These are phyloP conservation scores for Typha latifolia DNA, from an alignment of 176 grass and related monocot species.

Conservation along the genomic window DNA sequence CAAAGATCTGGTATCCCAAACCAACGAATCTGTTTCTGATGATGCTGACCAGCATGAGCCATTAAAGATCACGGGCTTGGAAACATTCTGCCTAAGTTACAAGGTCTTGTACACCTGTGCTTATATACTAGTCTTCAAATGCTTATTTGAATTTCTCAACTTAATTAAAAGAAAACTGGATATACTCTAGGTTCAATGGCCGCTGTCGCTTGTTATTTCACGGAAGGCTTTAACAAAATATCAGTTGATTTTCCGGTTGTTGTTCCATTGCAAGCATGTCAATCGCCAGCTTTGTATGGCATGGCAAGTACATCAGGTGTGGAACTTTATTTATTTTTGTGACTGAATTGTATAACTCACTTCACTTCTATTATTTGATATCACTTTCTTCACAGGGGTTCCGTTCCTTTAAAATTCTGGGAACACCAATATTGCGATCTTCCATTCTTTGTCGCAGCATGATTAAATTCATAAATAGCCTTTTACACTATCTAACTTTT, in stretches of 20 bases:
- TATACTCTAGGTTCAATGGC: slow-evolving; percentile 85
- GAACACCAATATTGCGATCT: slow-evolving; percentile 68
- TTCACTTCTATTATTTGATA: neutral
- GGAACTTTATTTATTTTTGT: slow-evolving; percentile 8
- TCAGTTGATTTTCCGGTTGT: slow-evolving; percentile 83
- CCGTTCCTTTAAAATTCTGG: slow-evolving; percentile 60
- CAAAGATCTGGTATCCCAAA: slow-evolving; percentile 61
- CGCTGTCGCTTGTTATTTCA: slow-evolving; percentile 92
- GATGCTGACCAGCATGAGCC: slow-evolving; percentile 42
- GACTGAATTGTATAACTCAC: neutral
- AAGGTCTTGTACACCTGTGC: slow-evolving; percentile 45
- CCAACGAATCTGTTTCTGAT: slow-evolving; percentile 38
- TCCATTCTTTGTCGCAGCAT: slow-evolving; percentile 94
- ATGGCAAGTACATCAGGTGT: slow-evolving; percentile 96
- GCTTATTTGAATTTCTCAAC: slow-evolving; percentile 7
- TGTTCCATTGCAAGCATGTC: slow-evolving; percentile 98
- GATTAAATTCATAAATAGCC: slow-evolving; percentile 97
- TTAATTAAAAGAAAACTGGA: slow-evolving; percentile 5
- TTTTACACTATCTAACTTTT: slow-evolving; percentile 97
- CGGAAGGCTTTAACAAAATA: slow-evolving; percentile 95
- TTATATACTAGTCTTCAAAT: slow-evolving; percentile 5
- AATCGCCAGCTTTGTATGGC: slow-evolving; percentile 73
- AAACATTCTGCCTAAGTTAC: slow-evolving; percentile 75
- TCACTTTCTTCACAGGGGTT: slow-evolving; percentile 35
- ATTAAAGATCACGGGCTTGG: slow-evolving; percentile 75